Conservation (phyloP, 176 grass and related monocot genomes). For the Juncus inflexus region DNA sequence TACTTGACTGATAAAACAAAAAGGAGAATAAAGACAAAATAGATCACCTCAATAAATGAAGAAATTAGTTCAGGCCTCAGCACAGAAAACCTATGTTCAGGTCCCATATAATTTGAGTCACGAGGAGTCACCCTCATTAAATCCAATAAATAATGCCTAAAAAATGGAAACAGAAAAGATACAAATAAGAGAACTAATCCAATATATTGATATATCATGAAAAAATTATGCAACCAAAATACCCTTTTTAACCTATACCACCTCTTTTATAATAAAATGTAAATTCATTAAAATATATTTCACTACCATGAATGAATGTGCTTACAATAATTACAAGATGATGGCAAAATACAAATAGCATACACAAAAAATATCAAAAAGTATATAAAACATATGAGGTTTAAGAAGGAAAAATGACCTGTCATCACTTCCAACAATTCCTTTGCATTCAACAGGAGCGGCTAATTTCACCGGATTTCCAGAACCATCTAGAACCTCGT, state of each 20-base stretch:
- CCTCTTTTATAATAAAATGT: too few species aligned
- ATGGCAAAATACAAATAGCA: too few species aligned
- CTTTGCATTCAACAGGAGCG: slow-evolving; percentile 96
- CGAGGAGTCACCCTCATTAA: slow-evolving; percentile 99
- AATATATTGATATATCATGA: not conserved
- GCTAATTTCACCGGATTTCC: slow-evolving; percentile 86
- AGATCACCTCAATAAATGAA: slow-evolving; percentile 79
- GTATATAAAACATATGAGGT: not conserved
- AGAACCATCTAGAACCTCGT: slow-evolving; percentile 88
- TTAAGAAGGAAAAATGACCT: slow-evolving; percentile 52
- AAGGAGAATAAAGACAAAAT: not conserved
- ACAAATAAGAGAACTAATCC: not conserved
- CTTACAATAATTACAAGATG: too few species aligned
- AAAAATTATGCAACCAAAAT: not conserved
- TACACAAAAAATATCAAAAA: not conserved
- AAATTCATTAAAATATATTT: too few species aligned
- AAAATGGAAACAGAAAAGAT: not conserved
- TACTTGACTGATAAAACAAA: slow-evolving; percentile 6
- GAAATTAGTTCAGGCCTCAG: slow-evolving; percentile 87
- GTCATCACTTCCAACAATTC: slow-evolving; percentile 97
- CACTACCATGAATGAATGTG: too few species aligned
- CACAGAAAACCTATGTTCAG: slow-evolving; percentile 80
- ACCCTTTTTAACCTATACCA: too few species aligned
- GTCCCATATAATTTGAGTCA: slow-evolving; percentile 93
- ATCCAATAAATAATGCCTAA: slow-evolving; percentile 97